phyloP scores from a whole-genome alignment of 352 stramenopile genomes.

The Lagenidium sp. region DNA sequence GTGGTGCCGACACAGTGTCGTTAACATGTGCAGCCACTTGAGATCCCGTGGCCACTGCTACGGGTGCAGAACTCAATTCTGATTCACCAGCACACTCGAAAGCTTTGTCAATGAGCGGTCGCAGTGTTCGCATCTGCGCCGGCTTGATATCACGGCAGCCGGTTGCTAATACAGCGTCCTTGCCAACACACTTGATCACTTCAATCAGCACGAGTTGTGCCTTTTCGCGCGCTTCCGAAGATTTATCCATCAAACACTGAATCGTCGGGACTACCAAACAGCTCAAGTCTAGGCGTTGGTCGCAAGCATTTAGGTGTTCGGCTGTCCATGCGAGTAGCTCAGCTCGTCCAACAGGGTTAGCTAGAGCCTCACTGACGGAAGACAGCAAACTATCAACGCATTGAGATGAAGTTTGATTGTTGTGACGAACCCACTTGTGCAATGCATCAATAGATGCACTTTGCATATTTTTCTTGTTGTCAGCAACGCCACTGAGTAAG shows the following conservation, averaged over 20 bases:
- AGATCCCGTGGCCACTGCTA: background rate
- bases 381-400: slow-evolving; percentile 72
- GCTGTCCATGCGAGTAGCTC: slow-evolving; percentile 70
- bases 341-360: slow-evolving; percentile 69
- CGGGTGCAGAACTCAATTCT: slow-evolving; percentile 17
- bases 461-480: slow-evolving; percentile 89
- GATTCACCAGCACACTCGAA: no score
- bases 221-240: slow-evolving; percentile 73
- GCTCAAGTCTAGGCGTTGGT: slow-evolving; percentile 53
- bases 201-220: slow-evolving; percentile 64
- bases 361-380: slow-evolving; percentile 54
- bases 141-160: slow-evolving; percentile 80
- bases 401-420: slow-evolving; percentile 37
- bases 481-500: slow-evolving; percentile 58
- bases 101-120: slow-evolving; percentile 80
- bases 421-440: slow-evolving; percentile 80
- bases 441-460: slow-evolving; percentile 61
- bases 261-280: slow-evolving; percentile 61
- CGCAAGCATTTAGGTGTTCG: slow-evolving; percentile 53
- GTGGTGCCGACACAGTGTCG: background rate
- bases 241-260: slow-evolving; percentile 80
- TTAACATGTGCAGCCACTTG: background rate
- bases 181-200: slow-evolving; percentile 78
- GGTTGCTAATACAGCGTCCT: slow-evolving; percentile 53
- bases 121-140: slow-evolving; percentile 76